Conservation (phyloP, 768 basidiomycete species). For the Tulasnella sp. region DNA sequence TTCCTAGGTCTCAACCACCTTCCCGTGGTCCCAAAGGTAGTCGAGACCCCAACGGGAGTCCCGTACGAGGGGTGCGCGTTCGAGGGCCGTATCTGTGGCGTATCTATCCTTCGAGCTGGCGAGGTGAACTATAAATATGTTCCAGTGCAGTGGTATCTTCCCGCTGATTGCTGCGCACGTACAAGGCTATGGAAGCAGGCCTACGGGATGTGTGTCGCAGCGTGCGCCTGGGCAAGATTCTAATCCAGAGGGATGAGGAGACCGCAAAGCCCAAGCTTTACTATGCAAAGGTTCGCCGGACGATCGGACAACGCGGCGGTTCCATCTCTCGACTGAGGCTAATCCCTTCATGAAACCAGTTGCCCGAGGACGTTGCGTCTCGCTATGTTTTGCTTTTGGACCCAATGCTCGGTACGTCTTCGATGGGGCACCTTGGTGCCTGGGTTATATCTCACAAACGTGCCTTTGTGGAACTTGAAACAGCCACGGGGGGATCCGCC, state of each 20-base stretch:
- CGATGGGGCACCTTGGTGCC: background rate
- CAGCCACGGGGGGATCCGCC: constrained; percentile 95
- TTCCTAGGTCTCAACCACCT: constrained; percentile 84
- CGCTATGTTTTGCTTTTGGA: constrained; percentile 92
- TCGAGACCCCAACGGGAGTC: constrained; percentile 71
- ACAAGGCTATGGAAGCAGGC: constrained; percentile 93
- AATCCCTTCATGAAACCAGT: constrained; percentile 37
- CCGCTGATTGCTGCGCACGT: background rate
- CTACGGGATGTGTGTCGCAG: constrained; percentile 90
- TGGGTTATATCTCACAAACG: background rate
- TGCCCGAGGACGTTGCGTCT: constrained; percentile 83
- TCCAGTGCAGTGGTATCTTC: background rate
- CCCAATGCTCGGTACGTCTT: constrained; percentile 80
- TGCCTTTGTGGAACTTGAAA: background rate
- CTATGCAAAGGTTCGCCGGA: constrained; percentile 57
- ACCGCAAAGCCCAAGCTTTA: constrained; percentile 89
- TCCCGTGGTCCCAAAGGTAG: constrained; percentile 59
- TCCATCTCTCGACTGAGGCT: background rate
- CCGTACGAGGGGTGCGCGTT: constrained; percentile 87
- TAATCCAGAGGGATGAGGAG: constrained; percentile 97
- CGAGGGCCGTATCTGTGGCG: constrained; percentile 92
- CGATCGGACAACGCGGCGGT: background rate
- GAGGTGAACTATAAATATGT: constrained; percentile 41
- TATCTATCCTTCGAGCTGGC: constrained; percentile 88
- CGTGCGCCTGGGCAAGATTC: constrained; percentile 92